phyloP scores from a whole-genome alignment of 116 monocot species.

The Dioscorea cayenensis region DNA sequence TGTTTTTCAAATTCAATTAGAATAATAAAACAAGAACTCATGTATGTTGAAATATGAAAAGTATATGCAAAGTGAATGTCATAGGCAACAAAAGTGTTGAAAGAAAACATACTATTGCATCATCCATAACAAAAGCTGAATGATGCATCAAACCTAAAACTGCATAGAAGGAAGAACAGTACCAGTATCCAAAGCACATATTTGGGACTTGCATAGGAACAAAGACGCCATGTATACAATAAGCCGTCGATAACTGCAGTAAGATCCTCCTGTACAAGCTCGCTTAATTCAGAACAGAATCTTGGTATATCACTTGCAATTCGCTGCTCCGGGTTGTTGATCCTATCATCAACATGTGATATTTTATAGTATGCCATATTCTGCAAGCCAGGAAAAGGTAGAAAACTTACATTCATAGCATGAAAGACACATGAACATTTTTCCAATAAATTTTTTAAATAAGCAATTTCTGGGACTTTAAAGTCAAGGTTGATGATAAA shows the following conservation, averaged over 20 bases:
- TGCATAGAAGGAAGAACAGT: conserved; percentile 1
- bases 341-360: conserved; percentile 82
- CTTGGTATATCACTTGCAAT: conserved; percentile 90
- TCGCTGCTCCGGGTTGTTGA: conserved; percentile 77
- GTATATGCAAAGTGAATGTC: too few species aligned
- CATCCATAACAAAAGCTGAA: not conserved
- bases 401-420: not conserved
- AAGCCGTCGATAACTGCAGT: conserved; percentile 76
- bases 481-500: not conserved
- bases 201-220: conserved; percentile 99
- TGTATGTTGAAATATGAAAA: too few species aligned
- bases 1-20: not conserved
- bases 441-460: not conserved
- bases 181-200: conserved; percentile 98
- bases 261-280: conserved; percentile 93
- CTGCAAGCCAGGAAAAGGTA: conserved; percentile 27
- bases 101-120: not conserved
- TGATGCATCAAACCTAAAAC: not conserved
- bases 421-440: not conserved
- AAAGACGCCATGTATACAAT: conserved; percentile 93
- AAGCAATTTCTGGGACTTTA: not conserved
- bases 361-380: conserved; percentile 97
- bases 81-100: too few species aligned
- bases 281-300: conserved; percentile 90
- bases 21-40: too few species aligned